Evolutionary conservation across 805 yeast genomes (phyloP), one percentile per base, ranked within the genome.

Genomic region (Ogataea wickerhamii): DNA sequence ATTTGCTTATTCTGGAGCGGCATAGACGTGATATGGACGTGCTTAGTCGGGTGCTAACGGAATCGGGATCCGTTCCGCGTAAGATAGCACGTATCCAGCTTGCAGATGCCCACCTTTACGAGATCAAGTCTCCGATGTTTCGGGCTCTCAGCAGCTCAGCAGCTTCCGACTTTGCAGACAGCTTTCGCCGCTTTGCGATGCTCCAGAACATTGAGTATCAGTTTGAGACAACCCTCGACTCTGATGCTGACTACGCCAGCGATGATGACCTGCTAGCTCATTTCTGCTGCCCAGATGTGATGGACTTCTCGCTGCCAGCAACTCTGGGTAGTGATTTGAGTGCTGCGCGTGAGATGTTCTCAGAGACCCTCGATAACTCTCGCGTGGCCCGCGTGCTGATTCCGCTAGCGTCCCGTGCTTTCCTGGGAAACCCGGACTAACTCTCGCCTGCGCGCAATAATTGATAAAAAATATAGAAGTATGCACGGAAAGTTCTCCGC

Each of bases 131-230:
- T 0, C 61, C 63, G 0, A 45, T 48, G 19, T 59, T 37, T 32
- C 43, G 47, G 24, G 43, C 52, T 11, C 56, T 64, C 14, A 34
- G 45, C 17, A 34, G 36, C 2, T 39, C 48, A 6, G 39, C 37
- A 6, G 56, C 47, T 1, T 40, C 41, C 1, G 16, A 10, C 8
- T 55, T 59, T 38, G 40, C 40, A 10, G 48, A 44, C 4, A 53
- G 55, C n/a, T 64, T 62, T 38, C 49, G 38, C 26, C 54, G 53
- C 34, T 55, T 66, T 28, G 59, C 67, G 2, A 36, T 63, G 21
- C 41, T 65, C 12, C 70, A 66, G 41, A 57, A 51, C 19, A 38
- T 65, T 6, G 70, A 66, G 43, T 63, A 58, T 30, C 57, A 60
- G 28, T 63, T 61, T 39, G 70, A 66, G 32, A 48, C 52, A 27